These are phyloP conservation scores for Elongisporangium senticosum DNA, from an alignment of 352 stramenopile genomes.

Conservation along the genomic window DNA sequence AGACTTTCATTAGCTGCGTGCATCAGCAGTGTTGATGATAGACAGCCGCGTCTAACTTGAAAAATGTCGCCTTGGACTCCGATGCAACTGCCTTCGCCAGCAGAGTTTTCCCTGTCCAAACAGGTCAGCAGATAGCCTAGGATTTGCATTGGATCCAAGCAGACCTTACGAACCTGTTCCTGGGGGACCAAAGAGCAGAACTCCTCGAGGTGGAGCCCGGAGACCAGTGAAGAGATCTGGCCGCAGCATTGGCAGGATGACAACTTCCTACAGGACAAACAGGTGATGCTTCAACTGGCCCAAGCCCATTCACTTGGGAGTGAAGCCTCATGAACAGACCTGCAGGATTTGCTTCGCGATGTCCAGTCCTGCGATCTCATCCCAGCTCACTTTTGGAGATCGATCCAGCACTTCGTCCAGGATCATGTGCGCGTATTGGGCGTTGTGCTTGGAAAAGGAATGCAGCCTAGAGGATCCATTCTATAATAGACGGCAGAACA, in stretches of 20 bases:
- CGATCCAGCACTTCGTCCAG: conserved; percentile 80
- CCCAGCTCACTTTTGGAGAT: conserved; percentile 74
- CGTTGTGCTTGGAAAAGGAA: conserved; percentile 48
- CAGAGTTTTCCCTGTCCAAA: conserved; percentile 63
- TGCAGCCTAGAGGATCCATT: neutral
- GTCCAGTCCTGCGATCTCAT: conserved; percentile 75
- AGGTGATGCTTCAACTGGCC: neutral
- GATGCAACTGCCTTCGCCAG: conserved; percentile 80
- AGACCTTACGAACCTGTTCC: conserved; percentile 46
- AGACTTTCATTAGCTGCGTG: conserved; percentile 2
- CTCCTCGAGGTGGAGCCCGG: conserved; percentile 55
- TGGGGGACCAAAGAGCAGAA: conserved; percentile 77
- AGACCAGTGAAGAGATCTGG: conserved; percentile 83
- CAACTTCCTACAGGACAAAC: conserved; percentile 54
- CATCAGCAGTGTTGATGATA: neutral
- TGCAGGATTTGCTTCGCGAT: conserved; percentile 87
- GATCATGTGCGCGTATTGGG: conserved; percentile 65
- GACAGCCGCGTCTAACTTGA: conserved; percentile 32
- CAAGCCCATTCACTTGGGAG: neutral
- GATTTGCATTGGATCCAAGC: neutral
- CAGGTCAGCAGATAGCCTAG: neutral
- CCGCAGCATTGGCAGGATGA: conserved; percentile 78
- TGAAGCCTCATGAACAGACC: conserved; percentile 19
- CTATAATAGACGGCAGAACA: neutral
- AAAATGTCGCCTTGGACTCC: conserved; percentile 80